Evolutionary conservation across 192 early-diverging fungal genomes (phyloP), one percentile per base, ranked within the genome.

Genomic region (Oehlia diaphana): DNA sequence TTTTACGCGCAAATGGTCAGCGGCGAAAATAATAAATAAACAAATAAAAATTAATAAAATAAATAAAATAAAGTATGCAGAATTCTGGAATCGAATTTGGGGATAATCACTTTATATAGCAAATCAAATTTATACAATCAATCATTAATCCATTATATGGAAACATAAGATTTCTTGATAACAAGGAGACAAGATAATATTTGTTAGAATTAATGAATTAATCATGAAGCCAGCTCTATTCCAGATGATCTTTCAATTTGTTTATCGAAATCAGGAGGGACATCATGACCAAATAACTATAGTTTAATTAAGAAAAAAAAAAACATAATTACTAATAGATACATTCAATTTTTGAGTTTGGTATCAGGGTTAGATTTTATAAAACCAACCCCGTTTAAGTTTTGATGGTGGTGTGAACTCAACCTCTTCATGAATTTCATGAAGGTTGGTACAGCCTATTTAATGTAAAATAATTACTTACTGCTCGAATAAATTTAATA

Each of bases 401-500:
- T 47, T 47, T 47, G 9, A 47, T 47, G 8, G 10, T 47, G 44
- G 44, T 47, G 44, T 47, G 9, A 47, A 12, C 10, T 47, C 44
- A 47, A 47, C 10, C 10, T 47, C 39, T 47, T 44, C 42, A 44
- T 44, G 42, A 44, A 9, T 37, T 37, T 5, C 37, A 42, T 47
- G 44, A 75, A 37, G 47, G 26, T 37, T 14, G 49, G 2, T 37
- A 35, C 21, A 68, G 6, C 23, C 26, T 16, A 35, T n/a, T 6
- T 21, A 8, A 47, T 69, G 10, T 42, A 28, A 49, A 31, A 13
- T 58, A 26, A 39, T 42, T 62, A 63, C 80, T 76, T 87, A 91
- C 89, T 61, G 80, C 83, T 44, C 84, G 72, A 31, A 93, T 89
- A 72, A 93, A 91, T 14, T 84, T 79, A 23, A 89, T 81, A 31